A percentile compares a stretch with the other conserved stretches of the same genome.
phyloP scores from a whole-genome alignment of 2,329 filamentous ascomycete genomes.

The Emmonsia crescens region DNA sequence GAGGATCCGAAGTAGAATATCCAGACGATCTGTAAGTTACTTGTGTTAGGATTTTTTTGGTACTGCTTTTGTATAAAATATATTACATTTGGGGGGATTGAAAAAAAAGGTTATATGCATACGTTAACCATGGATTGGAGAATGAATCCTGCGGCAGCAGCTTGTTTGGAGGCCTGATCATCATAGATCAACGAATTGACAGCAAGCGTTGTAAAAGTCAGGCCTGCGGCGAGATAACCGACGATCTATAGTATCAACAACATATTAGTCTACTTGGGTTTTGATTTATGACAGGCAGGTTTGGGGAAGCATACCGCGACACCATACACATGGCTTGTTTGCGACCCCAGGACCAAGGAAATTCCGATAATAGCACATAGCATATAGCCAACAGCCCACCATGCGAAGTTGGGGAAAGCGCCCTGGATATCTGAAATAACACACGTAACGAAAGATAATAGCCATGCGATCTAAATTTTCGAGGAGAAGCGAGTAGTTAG shows the following conservation, averaged over 20 bases:
- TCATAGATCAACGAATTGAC: conserved; percentile 81
- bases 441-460: conserved; percentile 81
- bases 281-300: background rate
- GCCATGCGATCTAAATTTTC: conserved; percentile 76
- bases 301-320: conserved; percentile 53
- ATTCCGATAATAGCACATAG: conserved; percentile 72
- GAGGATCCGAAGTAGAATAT: conserved; percentile 98
- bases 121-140: conserved; percentile 87
- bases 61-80: too few relatives aligned
- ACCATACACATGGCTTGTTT: conserved; percentile 78
- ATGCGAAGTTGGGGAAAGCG: conserved; percentile 72
- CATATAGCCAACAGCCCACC: conserved; percentile 85
- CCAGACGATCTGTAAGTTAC: conserved; percentile 71
- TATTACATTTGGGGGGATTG: background rate
- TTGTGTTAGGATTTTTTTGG: background rate
- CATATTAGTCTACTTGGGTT: background rate
- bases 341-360: conserved; percentile 70
- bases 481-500: conserved; percentile 5
- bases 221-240: conserved; percentile 70
- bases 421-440: conserved; percentile 55
- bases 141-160: conserved; percentile 85
- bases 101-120: conserved; percentile 30
- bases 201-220: conserved; percentile 75
- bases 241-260: conserved; percentile 47
- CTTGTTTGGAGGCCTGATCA: conserved; percentile 58